Evolutionary conservation across 225 moss, liverwort and hornwort species (phyloP).

Genomic region (Pleurozium schreberi): DNA sequence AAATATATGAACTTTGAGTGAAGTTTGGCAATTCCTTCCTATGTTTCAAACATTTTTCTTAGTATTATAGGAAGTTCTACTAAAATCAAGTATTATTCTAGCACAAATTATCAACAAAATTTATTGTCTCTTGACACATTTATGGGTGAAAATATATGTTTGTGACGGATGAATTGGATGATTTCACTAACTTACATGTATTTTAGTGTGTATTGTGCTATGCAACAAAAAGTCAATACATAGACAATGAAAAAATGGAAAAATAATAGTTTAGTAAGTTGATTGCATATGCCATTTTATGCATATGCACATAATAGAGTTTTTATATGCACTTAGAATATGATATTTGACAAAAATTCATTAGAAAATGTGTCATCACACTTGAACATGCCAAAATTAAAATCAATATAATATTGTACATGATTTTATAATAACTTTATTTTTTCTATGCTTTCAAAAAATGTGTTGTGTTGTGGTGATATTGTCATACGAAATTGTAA

Average conservation of each 20-base stretch:
- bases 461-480: neutral
- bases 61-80: neutral
- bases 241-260: neutral
- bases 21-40: neutral
- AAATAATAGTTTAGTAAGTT: too few species aligned
- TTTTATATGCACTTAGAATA: neutral
- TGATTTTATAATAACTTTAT: neutral
- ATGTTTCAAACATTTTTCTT: neutral
- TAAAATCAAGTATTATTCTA: neutral
- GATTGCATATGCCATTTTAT: neutral
- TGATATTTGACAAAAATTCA: too few species aligned
- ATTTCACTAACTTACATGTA: neutral
- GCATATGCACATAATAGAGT: neutral
- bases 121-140: fast-evolving
- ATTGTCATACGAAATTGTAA: neutral
- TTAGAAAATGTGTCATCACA: neutral
- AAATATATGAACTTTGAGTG: too few species aligned
- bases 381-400: neutral
- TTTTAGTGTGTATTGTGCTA: neutral
- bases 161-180: neutral
- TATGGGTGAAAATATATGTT: neutral
- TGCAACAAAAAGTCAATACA: neutral
- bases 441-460: neutral
- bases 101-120: neutral
- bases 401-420: neutral